Evolutionary conservation across 2,329 filamentous ascomycete species (phyloP), one percentile per base, ranked within the genome.

Genomic region (Dendrostoma leiphaemia): DNA sequence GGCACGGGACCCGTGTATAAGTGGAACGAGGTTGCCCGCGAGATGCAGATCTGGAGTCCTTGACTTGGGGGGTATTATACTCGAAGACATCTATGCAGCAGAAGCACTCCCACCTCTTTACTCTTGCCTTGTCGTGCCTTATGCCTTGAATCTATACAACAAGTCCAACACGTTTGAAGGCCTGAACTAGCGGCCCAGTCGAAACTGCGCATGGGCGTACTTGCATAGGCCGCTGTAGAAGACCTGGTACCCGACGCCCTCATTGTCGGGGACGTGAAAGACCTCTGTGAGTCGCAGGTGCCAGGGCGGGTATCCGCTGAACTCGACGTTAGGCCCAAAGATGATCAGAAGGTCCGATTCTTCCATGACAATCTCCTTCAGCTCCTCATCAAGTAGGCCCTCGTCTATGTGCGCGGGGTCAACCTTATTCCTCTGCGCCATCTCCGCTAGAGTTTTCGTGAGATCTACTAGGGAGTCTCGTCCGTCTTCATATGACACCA

Each of bases 291-390:
- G 75, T 40, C 94, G 83, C 58, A 97, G 82, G 72, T 97, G 94
- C 94, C 94, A 99, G 1, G 94, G 94, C 9, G 94, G 94, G 68
- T 97, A 99, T 9, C 94, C 91, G 51, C 91, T 86, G 41, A 99
- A 74, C 67, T 91, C 86, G 51, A 97, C 84, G 47, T 85, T 84
- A 4, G 92, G 90, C 1, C 88, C 85, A 69, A 99, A 99, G 8
- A 96, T 75, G 51, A 99, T 82, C 55, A 99, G 75, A 13, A 99
- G 77, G 68, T 97, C 92, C 2, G 94, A 94, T 71, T 99, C 93
- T 9, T 83, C 80, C 80, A 95, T 94, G 57, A 96, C 85, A 48
- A 81, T 83, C 65, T 86, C 83, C 13, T 76, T 88, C 48, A 99
- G 80, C 71, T 99, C 94, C 4, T 90, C 89, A 65, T 97, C 91